Conservation (phyloP, 1,284 basidiomycete genomes). For the Malassezia cuniculi region DNA sequence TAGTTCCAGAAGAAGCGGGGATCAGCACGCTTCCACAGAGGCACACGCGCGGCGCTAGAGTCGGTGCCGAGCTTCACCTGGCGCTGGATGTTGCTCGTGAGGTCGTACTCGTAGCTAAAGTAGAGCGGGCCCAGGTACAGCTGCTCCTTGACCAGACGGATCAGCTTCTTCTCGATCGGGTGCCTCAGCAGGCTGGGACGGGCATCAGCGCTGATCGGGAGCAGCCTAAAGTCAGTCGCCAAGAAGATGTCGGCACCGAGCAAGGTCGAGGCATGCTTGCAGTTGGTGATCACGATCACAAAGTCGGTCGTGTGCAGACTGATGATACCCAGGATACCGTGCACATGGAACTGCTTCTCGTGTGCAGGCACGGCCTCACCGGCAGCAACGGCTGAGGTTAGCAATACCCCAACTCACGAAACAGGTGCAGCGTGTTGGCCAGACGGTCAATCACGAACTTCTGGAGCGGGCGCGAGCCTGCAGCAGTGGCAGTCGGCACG, state of each 20-base stretch:
- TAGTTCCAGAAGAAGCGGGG: slow-evolving; percentile 99
- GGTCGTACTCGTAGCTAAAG: slow-evolving; percentile 81
- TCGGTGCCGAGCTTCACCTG: slow-evolving; percentile 54
- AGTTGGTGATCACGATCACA: slow-evolving; percentile 72
- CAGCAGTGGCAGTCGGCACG: slow-evolving; percentile 4
- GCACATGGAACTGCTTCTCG: slow-evolving; percentile 21
- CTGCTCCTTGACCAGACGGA: slow-evolving; percentile 75
- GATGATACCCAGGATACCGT: slow-evolving; percentile 37
- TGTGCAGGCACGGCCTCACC: slow-evolving; percentile 1
- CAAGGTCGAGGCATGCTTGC: slow-evolving; percentile 65
- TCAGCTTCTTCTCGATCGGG: slow-evolving; percentile 73
- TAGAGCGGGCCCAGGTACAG: slow-evolving; percentile 67
- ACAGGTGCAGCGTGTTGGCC: slow-evolving; percentile 1
- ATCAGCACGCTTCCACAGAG: slow-evolving; percentile 63
- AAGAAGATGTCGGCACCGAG: slow-evolving; percentile 75
- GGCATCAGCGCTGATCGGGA: slow-evolving; percentile 61
- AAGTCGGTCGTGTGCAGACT: slow-evolving; percentile 54
- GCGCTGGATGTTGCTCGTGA: slow-evolving; percentile 74
- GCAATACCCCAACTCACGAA: slow-evolving; percentile 1
- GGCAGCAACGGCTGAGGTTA: neutral
- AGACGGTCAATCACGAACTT: slow-evolving; percentile 11
- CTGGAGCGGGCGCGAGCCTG: slow-evolving; percentile 4
- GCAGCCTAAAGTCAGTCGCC: slow-evolving; percentile 79
- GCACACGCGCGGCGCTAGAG: slow-evolving; percentile 48
- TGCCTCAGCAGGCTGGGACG: slow-evolving; percentile 55